Evolutionary conservation across 129 eudicot genomes (phyloP).

Genomic region (Glebionis coronaria): DNA sequence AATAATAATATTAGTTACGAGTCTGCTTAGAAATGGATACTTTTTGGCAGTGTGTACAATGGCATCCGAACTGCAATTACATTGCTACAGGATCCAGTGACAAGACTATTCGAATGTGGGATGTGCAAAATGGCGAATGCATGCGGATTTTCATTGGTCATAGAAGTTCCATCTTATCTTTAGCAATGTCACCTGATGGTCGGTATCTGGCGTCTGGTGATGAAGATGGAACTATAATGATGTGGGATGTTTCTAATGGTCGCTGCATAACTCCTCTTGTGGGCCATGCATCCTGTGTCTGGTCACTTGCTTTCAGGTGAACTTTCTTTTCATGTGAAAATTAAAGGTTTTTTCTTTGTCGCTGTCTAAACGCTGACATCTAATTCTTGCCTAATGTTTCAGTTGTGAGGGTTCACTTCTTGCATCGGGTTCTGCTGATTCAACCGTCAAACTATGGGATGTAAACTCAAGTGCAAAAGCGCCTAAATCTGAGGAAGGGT

Average conservation of each 20-base stretch:
- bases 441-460: constrained; percentile 97
- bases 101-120: constrained; percentile 97
- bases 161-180: constrained; percentile 72
- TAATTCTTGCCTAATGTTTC: constrained; percentile 20
- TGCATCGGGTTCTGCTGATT: constrained; percentile 99
- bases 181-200: constrained; percentile 99
- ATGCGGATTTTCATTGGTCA: constrained; percentile 95
- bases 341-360: neutral
- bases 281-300: constrained; percentile 89
- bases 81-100: constrained; percentile 97
- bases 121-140: constrained; percentile 85
- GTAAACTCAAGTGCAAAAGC: constrained; percentile 69
- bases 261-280: constrained; percentile 91
- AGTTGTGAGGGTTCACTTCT: constrained; percentile 99
- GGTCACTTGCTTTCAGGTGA: constrained; percentile 94
- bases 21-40: neutral
- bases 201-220: constrained; percentile 99
- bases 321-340: neutral
- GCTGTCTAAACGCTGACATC: no score
- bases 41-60: constrained; percentile 75
- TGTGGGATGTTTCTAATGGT: constrained; percentile 95
- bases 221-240: constrained; percentile 95
- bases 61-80: constrained; percentile 98
- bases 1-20: neutral
- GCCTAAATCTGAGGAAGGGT: constrained; percentile 69